Evolutionary conservation across 177 flowering plant species (phyloP), one percentile per base, ranked within the genome.

Genomic region (Vitis hybrid): DNA sequence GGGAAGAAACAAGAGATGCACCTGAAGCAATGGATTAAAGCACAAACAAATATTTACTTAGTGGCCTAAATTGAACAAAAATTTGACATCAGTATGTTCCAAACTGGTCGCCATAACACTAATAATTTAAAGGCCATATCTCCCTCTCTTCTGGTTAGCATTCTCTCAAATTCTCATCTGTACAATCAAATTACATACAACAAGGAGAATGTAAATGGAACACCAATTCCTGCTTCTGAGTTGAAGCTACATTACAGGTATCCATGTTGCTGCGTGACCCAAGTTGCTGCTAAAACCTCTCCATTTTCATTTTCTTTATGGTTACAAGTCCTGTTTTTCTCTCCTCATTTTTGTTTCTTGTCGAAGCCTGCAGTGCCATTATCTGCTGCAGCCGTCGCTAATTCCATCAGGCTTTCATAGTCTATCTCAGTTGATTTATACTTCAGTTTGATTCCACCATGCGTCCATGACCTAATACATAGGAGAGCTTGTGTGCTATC

Each of bases 391-490:
- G 78, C 75, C 12, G 79, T 73, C 38, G 90, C 89, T 69, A 89
- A 69, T 71, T 89, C 93, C 91, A 94, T 84, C 68, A 91, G 72
- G 76, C 88, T 86, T 49, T 90, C 96, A 53, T 73, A 91, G 69
- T 95, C 96, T 62, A 92, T 82, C 78, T 88, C 93, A 13, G 85
- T 78, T 1, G 92, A 82, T 67, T 78, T 85, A 68, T 79, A 89
- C 78, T 87, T 94, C 71, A 92, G 67, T 77, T 78, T 89, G 54
- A 86, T 72, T 28, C 99, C 97, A 44, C 78, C 79, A 44, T 90
- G 79, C n/a, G 75, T 77, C 99, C 97, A 92, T n/a, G 97, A 91
- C 70, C 80, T 84, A 11, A 92, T 81, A 74, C 97, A 95, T 67
- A 90, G 83, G 62, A 92, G 75, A 33, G 89, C 75, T 71, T 87